A percentile compares a stretch with the other conserved stretches of the same genome.
Evolutionary conservation across 305 asterid species (phyloP).

Genomic region (Solanum chacoense): DNA sequence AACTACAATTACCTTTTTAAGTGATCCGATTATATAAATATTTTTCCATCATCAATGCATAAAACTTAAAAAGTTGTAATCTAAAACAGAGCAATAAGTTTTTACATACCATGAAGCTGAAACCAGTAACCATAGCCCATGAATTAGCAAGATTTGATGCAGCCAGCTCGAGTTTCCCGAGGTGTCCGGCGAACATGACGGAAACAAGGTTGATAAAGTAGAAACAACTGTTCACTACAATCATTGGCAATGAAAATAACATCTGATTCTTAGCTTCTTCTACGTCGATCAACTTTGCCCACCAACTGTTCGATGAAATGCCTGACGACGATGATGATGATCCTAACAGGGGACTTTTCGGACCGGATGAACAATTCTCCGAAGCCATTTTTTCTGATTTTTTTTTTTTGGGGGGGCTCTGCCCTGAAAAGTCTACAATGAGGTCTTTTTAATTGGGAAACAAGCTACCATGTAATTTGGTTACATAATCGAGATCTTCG

Average conservation of each 20-base stretch:
- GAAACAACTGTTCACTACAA: conserved; percentile 40
- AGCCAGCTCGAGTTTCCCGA: conserved; percentile 60
- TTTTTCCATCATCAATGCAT: background rate
- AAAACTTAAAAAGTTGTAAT: background rate
- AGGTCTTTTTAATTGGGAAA: background rate
- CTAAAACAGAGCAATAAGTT: background rate
- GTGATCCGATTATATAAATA: background rate
- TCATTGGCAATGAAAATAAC: conserved; percentile 52
- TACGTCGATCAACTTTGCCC: conserved; percentile 34
- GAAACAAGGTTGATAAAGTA: conserved; percentile 57
- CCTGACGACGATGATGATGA: background rate
- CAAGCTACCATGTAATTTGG: background rate
- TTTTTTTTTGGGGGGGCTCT: background rate
- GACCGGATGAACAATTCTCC: background rate
- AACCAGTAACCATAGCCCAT: conserved; percentile 71
- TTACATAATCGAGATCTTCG: background rate
- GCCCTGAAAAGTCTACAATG: background rate
- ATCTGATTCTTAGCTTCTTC: conserved; percentile 55
- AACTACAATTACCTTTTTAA: background rate
- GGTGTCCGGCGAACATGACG: conserved; percentile 85
- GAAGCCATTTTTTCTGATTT: background rate
- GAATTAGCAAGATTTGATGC: conserved; percentile 69
- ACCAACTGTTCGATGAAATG: conserved; percentile 14
- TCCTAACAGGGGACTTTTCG: background rate
- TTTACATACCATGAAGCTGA: conserved; percentile 43